Base-by-base conservation (phyloP, 129 eudicot genomes). In the Escallonia rubra region DNA sequence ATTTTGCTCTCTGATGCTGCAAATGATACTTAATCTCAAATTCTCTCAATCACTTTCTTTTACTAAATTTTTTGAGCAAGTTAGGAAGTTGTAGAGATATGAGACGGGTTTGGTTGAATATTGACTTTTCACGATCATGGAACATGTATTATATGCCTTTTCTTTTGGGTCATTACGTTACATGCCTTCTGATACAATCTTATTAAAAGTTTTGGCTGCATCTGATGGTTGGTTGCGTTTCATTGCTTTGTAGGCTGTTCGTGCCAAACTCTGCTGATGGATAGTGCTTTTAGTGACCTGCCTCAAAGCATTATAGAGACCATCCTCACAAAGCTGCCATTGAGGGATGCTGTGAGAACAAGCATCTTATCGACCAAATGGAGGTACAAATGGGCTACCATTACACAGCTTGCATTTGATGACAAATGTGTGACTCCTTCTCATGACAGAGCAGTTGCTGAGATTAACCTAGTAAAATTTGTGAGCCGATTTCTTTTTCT, bases 241-340 rank as follows among this genome's bases (percentile, higher is more conserved):
- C 46, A 10, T 41, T 50, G n/a, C 11, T 65, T 39, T 66, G 23
- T 55, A 67, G 63, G 72, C 13, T 15, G 43, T 68, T 68, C 4
- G 56, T 8, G 54, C 39, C 14, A 56, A 8, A 12, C 16, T 11
- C 38, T 63, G 49, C n/a, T 8, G 63, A 52, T 72, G 69, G 63
- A 12, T 52, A 54, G 54, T 7, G 7, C 15, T 4, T 42, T 34
- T n/a, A 94, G 89, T 57, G 96, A 94, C 68, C 81, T 94, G 74
- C 97, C 99, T 41, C 90, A 82, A 72, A 87, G 96, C 81, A 87
- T 94, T 52, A 74, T 87, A 4, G 97, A 94, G 74, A 80, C 76
- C 64, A 87, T 94, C 45, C 83, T 90, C 46, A 77, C 85, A 57
- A 87, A 76, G 87, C 67, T 90, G 48, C 94, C 93, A n/a, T 66